Base-by-base conservation (phyloP, 176 grass and related monocot species). In the Poa annua region DNA sequence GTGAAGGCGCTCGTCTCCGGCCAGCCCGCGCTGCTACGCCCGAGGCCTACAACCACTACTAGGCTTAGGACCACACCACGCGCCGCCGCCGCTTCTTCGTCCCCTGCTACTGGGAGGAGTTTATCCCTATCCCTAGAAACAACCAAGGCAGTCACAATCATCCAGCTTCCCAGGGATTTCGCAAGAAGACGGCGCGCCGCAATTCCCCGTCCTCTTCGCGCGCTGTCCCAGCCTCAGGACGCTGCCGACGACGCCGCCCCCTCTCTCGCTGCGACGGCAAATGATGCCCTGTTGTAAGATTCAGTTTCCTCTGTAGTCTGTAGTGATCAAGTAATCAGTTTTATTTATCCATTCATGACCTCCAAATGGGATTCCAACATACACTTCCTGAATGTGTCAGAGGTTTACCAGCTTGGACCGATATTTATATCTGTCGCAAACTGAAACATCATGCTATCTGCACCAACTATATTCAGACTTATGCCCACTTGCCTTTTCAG, bases 121-220 rank as follows among this genome's bases (percentile, higher is more conserved):
- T 9, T 4, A 0, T 69, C 38, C 39, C 20, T 71, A 7, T 70
- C 66, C 38, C 38, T 70, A 22, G 67, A 42, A 45, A 1, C 67
- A 22, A 71, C 19, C 38, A 44, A 45, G 7, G 1, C 67, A 13
- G 13, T 2, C 67, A 0, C 35, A 35, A 15, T 24, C 67, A 3
- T 71, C 36, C 67, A 11, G 3, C 38, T 45, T 13, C 67, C 67
- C 10, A 45, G 5, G 11, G 39, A 71, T 80, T 84, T 32, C 39
- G 83, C 84, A 66, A 85, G 81, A 66, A 85, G 81, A 50, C 83
- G 88, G 11, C 86, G 69, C 32, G n/a, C 21, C n/a, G 7, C 71
- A 17, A 35, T 34, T 34, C 61, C 55, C 19, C 39, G 11, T 22
- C 67, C n/a, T 3, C 66, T 42, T 2, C 19, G 11, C 66, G 66